Evolutionary conservation across 768 basidiomycete genomes (phyloP).

Genomic region (Daedaleopsis sinensis): DNA sequence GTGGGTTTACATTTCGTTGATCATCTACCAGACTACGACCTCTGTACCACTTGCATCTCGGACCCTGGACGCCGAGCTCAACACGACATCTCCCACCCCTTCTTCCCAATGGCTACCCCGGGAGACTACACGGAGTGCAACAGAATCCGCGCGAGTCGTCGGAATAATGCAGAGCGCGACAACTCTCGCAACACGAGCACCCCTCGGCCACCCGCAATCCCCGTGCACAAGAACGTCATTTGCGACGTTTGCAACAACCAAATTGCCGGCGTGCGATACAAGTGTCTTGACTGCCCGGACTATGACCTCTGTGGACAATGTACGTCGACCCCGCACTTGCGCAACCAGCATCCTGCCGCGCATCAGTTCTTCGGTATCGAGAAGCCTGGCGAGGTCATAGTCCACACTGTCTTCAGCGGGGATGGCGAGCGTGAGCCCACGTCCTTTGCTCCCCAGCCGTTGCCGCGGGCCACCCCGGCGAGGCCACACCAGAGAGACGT

Average conservation of each 20-base stretch:
- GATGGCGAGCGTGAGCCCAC: slow-evolving; percentile 35
- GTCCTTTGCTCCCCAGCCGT: background rate
- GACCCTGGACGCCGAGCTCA: slow-evolving; percentile 6
- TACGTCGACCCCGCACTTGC: slow-evolving; percentile 13
- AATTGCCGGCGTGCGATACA: slow-evolving; percentile 72
- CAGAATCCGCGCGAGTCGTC: slow-evolving; percentile 7
- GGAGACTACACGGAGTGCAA: slow-evolving; percentile 1
- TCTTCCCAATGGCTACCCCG: slow-evolving; percentile 23
- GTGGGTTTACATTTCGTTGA: background rate
- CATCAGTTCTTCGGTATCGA: slow-evolving; percentile 76
- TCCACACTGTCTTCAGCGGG: slow-evolving; percentile 60
- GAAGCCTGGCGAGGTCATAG: slow-evolving; percentile 64
- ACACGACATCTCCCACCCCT: slow-evolving; percentile 21
- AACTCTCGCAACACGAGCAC: background rate
- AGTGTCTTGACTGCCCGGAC: slow-evolving; percentile 74
- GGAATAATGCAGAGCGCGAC: background rate
- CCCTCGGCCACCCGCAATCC: background rate
- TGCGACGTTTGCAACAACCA: slow-evolving; percentile 67
- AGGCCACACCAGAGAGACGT: slow-evolving; percentile 1
- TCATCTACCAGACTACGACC: slow-evolving; percentile 22
- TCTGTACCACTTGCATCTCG: slow-evolving; percentile 25
- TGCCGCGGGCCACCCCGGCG: background rate
- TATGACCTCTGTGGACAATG: slow-evolving; percentile 30
- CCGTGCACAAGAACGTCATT: slow-evolving; percentile 52
- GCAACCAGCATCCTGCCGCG: slow-evolving; percentile 40